phyloP scores from a whole-genome alignment of 257 asterid species.

The Gynochthodes officinalis region DNA sequence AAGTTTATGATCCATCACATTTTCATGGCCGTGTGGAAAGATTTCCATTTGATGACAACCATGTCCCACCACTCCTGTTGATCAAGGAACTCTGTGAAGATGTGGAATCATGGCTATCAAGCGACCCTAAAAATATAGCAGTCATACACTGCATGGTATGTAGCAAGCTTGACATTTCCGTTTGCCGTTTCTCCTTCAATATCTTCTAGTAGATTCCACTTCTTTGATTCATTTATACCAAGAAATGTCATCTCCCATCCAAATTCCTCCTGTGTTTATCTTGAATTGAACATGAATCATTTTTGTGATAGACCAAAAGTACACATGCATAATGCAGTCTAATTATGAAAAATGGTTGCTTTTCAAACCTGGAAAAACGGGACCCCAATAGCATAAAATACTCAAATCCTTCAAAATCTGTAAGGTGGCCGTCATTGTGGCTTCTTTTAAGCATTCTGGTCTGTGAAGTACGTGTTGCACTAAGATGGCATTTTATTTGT shows the following conservation, averaged over 20 bases:
- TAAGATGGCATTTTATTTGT: not conserved
- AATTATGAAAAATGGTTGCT: too few relatives aligned
- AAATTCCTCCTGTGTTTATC: not conserved
- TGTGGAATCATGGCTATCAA: constrained; percentile 69
- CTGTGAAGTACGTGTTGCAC: not conserved
- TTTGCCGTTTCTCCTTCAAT: not conserved
- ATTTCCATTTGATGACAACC: constrained; percentile 81
- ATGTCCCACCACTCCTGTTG: constrained; percentile 65
- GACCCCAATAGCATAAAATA: too few relatives aligned
- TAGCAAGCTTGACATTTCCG: not conserved
- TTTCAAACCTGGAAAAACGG: too few relatives aligned
- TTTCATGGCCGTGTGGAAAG: constrained; percentile 71
- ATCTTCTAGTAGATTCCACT: not conserved
- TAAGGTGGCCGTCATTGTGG: not conserved
- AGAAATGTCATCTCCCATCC: not conserved
- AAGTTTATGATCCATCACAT: constrained; percentile 59
- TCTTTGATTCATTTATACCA: not conserved
- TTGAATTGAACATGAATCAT: too few relatives aligned
- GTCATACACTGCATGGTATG: constrained; percentile 84
- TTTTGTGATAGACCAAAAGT: not conserved
- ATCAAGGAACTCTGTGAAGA: constrained; percentile 76
- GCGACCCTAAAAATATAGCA: constrained; percentile 63
- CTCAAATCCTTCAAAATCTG: too few relatives aligned
- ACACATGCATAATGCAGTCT: too few relatives aligned
- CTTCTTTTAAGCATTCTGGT: not conserved